Percentiles rank a stretch among this genome's conserved stretches.
phyloP scores from a whole-genome alignment of 805 yeast genomes.

The Yamadazyma insecticola region DNA sequence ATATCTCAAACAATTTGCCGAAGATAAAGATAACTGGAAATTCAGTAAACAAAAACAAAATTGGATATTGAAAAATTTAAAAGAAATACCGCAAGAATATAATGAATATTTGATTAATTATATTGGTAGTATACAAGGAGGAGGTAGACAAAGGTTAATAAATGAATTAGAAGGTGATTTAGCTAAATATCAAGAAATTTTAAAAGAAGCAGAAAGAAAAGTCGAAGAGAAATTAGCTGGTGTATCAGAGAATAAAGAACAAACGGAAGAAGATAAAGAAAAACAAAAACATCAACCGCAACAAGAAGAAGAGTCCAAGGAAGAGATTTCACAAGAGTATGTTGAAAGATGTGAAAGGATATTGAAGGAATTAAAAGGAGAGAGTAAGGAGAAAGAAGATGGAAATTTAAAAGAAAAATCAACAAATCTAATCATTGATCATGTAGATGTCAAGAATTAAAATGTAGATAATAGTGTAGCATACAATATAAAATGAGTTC shows the following conservation, averaged over 20 bases:
- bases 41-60: slow-evolving; percentile 84
- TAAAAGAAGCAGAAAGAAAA: slow-evolving; percentile 31
- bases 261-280: slow-evolving; percentile 12
- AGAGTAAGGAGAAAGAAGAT: slow-evolving; percentile 4
- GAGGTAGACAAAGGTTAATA: slow-evolving; percentile 54
- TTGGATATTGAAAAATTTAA: slow-evolving; percentile 69
- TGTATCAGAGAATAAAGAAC: too few species aligned
- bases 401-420: slow-evolving; percentile 2
- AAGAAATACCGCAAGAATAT: slow-evolving; percentile 48
- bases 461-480: too few species aligned
- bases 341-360: slow-evolving; percentile 39
- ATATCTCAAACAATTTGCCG: slow-evolving; percentile 55
- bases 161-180: slow-evolving; percentile 43
- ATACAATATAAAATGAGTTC: too few species aligned
- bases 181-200: slow-evolving; percentile 36
- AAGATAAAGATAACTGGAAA: slow-evolving; percentile 66
- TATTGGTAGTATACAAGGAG: slow-evolving; percentile 64
- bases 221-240: slow-evolving; percentile 14
- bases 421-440: too few species aligned
- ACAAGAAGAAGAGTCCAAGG: slow-evolving; percentile 14
- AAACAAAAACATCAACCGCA: too few species aligned
- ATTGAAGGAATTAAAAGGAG: slow-evolving; percentile 27
- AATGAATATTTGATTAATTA: slow-evolving; percentile 48
- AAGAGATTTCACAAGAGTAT: slow-evolving; percentile 21
- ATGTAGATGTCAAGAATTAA: too few species aligned